These are phyloP conservation scores for Letharia columbiana DNA, from an alignment of 495 filamentous ascomycete species.

Conservation along the genomic window DNA sequence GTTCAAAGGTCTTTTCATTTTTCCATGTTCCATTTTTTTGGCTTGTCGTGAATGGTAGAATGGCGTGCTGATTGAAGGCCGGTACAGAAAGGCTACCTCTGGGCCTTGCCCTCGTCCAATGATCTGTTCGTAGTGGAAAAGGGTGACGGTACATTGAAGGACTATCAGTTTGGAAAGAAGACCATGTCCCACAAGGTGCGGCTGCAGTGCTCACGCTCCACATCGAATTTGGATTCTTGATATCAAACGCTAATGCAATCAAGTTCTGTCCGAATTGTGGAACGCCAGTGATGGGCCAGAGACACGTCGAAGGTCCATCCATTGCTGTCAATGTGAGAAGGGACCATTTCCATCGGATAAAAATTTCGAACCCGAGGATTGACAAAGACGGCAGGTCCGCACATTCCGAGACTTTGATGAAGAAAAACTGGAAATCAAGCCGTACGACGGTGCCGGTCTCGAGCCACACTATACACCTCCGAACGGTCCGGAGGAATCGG, in stretches of 20 bases:
- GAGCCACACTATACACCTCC: not conserved
- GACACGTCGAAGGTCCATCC: not conserved
- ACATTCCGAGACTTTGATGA: slow-evolving; percentile 1
- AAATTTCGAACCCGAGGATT: not conserved
- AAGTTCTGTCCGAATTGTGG: slow-evolving; percentile 12
- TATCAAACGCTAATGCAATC: not conserved
- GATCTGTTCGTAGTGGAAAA: slow-evolving; percentile 15
- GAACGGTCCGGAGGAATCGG: not conserved
- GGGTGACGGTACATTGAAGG: slow-evolving; percentile 11
- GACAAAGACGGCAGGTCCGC: not conserved
- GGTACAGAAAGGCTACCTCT: slow-evolving; percentile 8
- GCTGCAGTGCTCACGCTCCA: not conserved
- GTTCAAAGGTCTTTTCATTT: not conserved
- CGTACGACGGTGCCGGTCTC: not conserved
- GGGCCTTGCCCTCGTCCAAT: not conserved
- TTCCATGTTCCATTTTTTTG: too few relatives aligned
- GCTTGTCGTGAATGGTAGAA: not conserved
- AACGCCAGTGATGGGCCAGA: not conserved
- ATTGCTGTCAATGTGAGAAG: slow-evolving; percentile 2
- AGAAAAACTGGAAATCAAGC: not conserved
- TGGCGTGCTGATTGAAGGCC: not conserved
- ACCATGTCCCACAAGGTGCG: slow-evolving; percentile 1
- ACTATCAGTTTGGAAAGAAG: slow-evolving; percentile 4
- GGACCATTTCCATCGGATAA: too few relatives aligned
- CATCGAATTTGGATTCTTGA: not conserved